Conservation (phyloP, 257 asterid species). For the Mentha longifolia region DNA sequence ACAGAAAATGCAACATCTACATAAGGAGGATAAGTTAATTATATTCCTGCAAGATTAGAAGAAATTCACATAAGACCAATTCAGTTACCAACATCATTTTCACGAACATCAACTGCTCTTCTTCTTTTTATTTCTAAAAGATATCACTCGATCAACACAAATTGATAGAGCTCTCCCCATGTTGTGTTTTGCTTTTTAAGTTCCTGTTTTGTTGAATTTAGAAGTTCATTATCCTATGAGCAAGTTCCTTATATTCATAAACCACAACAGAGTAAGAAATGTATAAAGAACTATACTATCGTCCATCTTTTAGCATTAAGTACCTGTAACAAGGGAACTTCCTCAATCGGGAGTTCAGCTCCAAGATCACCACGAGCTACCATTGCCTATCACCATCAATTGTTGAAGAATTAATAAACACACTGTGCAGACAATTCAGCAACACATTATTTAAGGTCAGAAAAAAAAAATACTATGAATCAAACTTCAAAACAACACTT, state of each 20-base stretch:
- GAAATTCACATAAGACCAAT: neutral
- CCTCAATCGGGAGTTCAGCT: conserved; percentile 98
- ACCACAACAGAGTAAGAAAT: conserved; percentile 24
- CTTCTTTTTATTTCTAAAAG: neutral
- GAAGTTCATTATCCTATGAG: conserved; percentile 7
- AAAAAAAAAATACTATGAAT: conserved; percentile 8
- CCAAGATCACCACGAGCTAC: conserved; percentile 99
- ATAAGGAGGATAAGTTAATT: neutral
- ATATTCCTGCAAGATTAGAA: neutral
- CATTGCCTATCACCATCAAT: conserved; percentile 78
- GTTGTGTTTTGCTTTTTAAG: conserved; percentile 11
- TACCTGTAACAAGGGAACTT: conserved; percentile 98
- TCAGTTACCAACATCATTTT: neutral
- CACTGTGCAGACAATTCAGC: conserved; percentile 7
- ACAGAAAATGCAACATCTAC: neutral
- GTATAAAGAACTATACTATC: conserved; percentile 15
- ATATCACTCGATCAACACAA: neutral
- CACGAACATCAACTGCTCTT: neutral
- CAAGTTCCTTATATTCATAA: conserved; percentile 6
- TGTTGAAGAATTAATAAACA: conserved; percentile 27
- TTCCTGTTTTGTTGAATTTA: neutral
- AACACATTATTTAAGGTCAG: conserved; percentile 17
- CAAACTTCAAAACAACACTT: neutral
- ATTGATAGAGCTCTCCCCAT: conserved; percentile 2
- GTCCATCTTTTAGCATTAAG: conserved; percentile 13